A percentile compares a stretch with the other conserved stretches of the same genome.
phyloP scores from a whole-genome alignment of 768 basidiomycete species.

The Fomitopsis pulvina region DNA sequence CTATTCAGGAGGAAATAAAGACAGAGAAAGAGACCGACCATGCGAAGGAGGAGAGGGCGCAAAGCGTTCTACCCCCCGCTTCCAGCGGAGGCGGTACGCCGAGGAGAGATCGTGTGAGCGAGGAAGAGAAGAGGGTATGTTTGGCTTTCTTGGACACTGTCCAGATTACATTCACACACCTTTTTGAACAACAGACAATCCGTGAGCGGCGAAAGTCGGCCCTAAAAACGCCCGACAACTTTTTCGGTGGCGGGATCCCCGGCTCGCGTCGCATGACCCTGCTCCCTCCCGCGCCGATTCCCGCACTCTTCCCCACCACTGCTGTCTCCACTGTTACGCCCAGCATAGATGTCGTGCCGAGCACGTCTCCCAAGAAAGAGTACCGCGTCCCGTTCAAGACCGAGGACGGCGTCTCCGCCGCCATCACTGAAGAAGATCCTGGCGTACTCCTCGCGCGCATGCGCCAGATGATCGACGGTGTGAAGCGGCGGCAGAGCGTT shows the following conservation, averaged over 20 bases:
- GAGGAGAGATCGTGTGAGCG: constrained; percentile 27
- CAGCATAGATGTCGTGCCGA: neutral
- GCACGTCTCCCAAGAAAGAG: neutral
- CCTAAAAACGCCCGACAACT: constrained; percentile 36
- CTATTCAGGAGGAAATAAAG: constrained; percentile 8
- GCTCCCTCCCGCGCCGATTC: constrained; percentile 17
- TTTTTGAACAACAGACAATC: constrained; percentile 37
- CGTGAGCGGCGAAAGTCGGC: constrained; percentile 58
- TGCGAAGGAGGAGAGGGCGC: constrained; percentile 11
- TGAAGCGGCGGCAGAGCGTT: constrained; percentile 29
- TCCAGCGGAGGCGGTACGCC: neutral
- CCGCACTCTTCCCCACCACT: constrained; percentile 3
- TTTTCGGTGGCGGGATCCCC: constrained; percentile 48
- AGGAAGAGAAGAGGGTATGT: constrained; percentile 42
- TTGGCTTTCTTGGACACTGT: neutral
- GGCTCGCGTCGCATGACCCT: constrained; percentile 35
- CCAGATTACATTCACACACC: neutral
- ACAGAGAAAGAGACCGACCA: constrained; percentile 11
- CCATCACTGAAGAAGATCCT: constrained; percentile 28
- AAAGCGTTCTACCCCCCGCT: neutral
- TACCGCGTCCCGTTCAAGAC: constrained; percentile 4
- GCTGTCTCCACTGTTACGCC: neutral
- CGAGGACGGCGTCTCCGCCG: constrained; percentile 16
- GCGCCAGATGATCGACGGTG: constrained; percentile 30
- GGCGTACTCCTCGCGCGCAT: constrained; percentile 29